phyloP scores from a whole-genome alignment of 1,139 yeast species.

The Debaryomyces nepalensis region DNA sequence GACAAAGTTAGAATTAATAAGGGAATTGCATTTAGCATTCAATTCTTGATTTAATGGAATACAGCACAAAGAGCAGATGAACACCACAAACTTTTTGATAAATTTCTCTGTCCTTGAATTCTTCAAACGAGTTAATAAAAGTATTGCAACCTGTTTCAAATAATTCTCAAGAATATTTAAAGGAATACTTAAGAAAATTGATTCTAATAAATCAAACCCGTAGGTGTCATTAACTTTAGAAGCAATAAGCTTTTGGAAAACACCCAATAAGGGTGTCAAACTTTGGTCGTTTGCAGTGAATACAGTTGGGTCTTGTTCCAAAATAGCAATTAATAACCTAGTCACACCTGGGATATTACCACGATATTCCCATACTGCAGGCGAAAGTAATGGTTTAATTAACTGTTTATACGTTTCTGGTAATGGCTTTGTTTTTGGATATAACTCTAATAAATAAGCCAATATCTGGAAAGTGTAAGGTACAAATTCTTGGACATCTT shows the following conservation, averaged over 20 bases:
- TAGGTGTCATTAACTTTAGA: conserved; percentile 78
- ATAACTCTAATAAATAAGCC: conserved; percentile 72
- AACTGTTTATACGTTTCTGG: conserved; percentile 70
- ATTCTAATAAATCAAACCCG: conserved; percentile 85
- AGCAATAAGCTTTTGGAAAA: conserved; percentile 91
- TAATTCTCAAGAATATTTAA: conserved; percentile 54
- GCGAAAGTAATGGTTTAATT: conserved; percentile 82
- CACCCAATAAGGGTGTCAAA: conserved; percentile 85
- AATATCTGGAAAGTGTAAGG: conserved; percentile 92
- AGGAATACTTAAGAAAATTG: conserved; percentile 65
- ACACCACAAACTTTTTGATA: conserved; percentile 71
- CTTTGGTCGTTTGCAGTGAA: conserved; percentile 48
- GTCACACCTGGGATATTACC: conserved; percentile 96
- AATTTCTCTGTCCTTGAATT: conserved; percentile 81
- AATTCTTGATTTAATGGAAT: conserved; percentile 37
- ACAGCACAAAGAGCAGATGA: conserved; percentile 57
- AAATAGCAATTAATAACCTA: conserved; percentile 72
- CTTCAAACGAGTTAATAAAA: conserved; percentile 80
- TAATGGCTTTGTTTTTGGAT: conserved; percentile 53
- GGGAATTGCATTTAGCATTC: conserved; percentile 19
- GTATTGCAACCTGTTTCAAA: conserved; percentile 71
- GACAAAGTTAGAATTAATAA: conserved; percentile 54
- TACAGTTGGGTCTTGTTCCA: conserved; percentile 60
- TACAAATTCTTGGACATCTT: conserved; percentile 91
- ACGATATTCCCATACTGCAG: conserved; percentile 87